These are phyloP conservation scores for Exobasidium rhododendri DNA, from an alignment of 1,284 basidiomycete genomes.

Conservation along the genomic window DNA sequence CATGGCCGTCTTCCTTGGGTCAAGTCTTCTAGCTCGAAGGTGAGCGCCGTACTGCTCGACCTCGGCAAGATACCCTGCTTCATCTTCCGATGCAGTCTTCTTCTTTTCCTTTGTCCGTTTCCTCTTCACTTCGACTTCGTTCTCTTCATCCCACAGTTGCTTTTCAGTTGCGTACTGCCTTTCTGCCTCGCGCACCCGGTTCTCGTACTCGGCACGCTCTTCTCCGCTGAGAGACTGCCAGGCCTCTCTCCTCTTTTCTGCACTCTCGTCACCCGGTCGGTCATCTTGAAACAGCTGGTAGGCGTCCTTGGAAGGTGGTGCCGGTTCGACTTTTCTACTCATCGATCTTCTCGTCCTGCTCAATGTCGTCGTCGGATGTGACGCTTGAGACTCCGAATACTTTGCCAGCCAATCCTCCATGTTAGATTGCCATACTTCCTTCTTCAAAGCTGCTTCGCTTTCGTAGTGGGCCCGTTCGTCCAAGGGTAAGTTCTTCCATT, in stretches of 20 bases:
- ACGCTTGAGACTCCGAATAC: background rate
- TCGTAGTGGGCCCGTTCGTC: background rate
- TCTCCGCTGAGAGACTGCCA: background rate
- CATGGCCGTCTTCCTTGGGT: constrained; percentile 27
- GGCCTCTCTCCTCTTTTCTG: background rate
- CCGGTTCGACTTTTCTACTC: background rate
- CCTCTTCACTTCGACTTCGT: background rate
- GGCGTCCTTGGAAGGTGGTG: background rate
- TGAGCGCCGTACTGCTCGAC: constrained; percentile 22
- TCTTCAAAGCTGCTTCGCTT: background rate
- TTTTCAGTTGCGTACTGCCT: constrained; percentile 1
- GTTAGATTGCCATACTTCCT: background rate
- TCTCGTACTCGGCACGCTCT: constrained; percentile 1
- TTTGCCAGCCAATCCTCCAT: background rate
- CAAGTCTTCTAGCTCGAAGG: constrained; percentile 24
- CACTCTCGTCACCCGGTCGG: background rate
- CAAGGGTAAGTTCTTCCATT: background rate
- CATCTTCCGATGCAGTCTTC: constrained; percentile 38
- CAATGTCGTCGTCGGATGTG: background rate
- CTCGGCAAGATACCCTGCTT: constrained; percentile 33
- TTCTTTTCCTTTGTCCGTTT: constrained; percentile 14
- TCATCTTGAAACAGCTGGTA: background rate
- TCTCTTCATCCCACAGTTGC: constrained; percentile 4
- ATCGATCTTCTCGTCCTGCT: background rate
- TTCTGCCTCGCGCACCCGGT: constrained; percentile 2